Evolutionary conservation across 495 filamentous ascomycete genomes (phyloP).

Genomic region (Talaromyces thailandensis): DNA sequence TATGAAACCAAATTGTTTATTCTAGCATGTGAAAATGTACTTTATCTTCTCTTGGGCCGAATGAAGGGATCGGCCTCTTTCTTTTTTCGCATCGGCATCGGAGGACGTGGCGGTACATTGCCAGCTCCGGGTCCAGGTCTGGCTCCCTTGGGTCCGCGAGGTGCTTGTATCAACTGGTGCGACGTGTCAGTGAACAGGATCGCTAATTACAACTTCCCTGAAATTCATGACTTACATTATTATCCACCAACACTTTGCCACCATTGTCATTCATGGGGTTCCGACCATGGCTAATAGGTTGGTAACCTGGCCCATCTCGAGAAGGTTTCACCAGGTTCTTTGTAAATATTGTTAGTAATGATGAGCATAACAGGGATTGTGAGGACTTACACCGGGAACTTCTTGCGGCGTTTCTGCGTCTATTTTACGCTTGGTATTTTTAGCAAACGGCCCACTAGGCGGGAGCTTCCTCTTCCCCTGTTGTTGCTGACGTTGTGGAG

Average conservation of each 20-base stretch:
- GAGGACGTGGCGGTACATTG: constrained; percentile 12
- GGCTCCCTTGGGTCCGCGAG: constrained; percentile 2
- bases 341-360: constrained; percentile 4
- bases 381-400: constrained; percentile 21
- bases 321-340: constrained; percentile 32
- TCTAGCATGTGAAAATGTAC: not conserved
- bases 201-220: not conserved
- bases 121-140: not conserved
- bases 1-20: not conserved
- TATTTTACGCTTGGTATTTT: constrained; percentile 16
- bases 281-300: not conserved
- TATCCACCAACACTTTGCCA: not conserved
- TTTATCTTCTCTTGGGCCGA: constrained; percentile 34
- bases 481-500: constrained; percentile 13
- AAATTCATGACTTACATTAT: not conserved
- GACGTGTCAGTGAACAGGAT: not conserved
- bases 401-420: constrained; percentile 17
- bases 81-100: constrained; percentile 34
- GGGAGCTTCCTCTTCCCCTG: constrained; percentile 1
- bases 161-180: not conserved
- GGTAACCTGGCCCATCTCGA: constrained; percentile 23
- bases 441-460: constrained; percentile 8
- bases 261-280: not conserved
- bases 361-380: not conserved
- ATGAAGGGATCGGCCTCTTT: constrained; percentile 46